Evolutionary conservation across 2,329 filamentous ascomycete genomes (phyloP).

Genomic region (Scytalidium sp.): DNA sequence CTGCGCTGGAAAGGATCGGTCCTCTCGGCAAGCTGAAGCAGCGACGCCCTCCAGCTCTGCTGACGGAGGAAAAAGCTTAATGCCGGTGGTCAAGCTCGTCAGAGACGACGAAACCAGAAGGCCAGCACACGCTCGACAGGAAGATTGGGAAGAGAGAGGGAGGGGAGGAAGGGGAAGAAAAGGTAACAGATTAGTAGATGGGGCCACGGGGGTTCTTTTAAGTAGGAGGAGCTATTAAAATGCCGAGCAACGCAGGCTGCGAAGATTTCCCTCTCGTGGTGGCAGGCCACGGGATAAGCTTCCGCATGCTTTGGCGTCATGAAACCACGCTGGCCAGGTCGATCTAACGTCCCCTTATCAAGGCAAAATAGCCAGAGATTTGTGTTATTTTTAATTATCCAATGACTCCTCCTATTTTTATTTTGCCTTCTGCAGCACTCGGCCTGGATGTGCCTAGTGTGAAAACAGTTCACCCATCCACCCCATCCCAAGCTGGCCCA

Average conservation of each 20-base stretch:
- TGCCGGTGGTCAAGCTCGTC: slow-evolving; percentile 1
- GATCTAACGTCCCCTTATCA: slow-evolving; percentile 6
- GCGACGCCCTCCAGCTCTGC: slow-evolving; percentile 8
- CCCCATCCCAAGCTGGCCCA: no score
- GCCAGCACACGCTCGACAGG: background rate
- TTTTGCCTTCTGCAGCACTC: no score
- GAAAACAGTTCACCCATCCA: no score
- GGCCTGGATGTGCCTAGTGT: no score
- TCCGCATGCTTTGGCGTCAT: slow-evolving; percentile 18
- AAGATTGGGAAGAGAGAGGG: slow-evolving; percentile 4
- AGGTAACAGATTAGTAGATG: slow-evolving; percentile 7
- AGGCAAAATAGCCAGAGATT: background rate
- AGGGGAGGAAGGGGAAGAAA: slow-evolving; percentile 2
- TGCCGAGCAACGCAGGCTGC: slow-evolving; percentile 15
- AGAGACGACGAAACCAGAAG: background rate
- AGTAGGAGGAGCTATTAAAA: slow-evolving; percentile 9
- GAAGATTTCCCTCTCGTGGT: slow-evolving; percentile 4
- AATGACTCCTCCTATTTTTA: background rate
- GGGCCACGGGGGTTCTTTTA: slow-evolving; percentile 2
- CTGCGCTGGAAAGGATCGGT: slow-evolving; percentile 10
- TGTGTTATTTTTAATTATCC: background rate
- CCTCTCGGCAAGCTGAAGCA: slow-evolving; percentile 12
- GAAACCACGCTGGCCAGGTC: slow-evolving; percentile 10
- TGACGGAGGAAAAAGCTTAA: slow-evolving; percentile 3
- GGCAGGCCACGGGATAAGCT: slow-evolving; percentile 14